These are phyloP conservation scores for Xerocomellus chrysenteron DNA, from an alignment of 768 basidiomycete genomes.

Conservation along the genomic window DNA sequence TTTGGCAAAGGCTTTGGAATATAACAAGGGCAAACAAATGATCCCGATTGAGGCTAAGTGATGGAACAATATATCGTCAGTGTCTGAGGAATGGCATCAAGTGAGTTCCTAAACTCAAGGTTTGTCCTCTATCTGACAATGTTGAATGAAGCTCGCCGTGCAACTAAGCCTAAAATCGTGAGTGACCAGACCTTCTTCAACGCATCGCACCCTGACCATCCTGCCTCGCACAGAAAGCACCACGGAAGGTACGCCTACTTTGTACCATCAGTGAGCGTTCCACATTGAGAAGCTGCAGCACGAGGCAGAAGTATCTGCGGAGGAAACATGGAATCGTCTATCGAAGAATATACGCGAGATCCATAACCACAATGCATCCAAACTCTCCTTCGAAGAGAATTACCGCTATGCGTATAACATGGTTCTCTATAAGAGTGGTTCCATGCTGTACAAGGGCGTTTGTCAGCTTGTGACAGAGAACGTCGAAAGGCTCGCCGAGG, in stretches of 20 bases:
- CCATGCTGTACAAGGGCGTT: slow-evolving; percentile 84
- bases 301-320: slow-evolving; percentile 70
- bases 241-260: slow-evolving; percentile 42
- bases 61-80: slow-evolving; percentile 17
- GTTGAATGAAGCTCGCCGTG: slow-evolving; percentile 25
- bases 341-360: slow-evolving; percentile 90
- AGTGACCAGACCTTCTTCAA: slow-evolving; percentile 28
- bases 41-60: slow-evolving; percentile 13
- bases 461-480: slow-evolving; percentile 77
- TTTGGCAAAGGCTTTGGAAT: slow-evolving; percentile 34
- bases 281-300: slow-evolving; percentile 44
- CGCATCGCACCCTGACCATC: slow-evolving; percentile 19
- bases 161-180: slow-evolving; percentile 43
- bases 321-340: slow-evolving; percentile 81
- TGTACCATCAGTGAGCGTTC: background rate
- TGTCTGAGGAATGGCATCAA: slow-evolving; percentile 29
- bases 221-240: slow-evolving; percentile 39
- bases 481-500: slow-evolving; percentile 72
- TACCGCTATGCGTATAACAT: slow-evolving; percentile 94
- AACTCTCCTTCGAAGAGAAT: slow-evolving; percentile 89
- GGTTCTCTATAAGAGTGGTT: slow-evolving; percentile 84
- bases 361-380: slow-evolving; percentile 88
- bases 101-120: slow-evolving; percentile 15
- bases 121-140: slow-evolving; percentile 14
- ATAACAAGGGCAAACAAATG: slow-evolving; percentile 34